Conservation (phyloP, 768 basidiomycete genomes). For the Termitomyces heimii region DNA sequence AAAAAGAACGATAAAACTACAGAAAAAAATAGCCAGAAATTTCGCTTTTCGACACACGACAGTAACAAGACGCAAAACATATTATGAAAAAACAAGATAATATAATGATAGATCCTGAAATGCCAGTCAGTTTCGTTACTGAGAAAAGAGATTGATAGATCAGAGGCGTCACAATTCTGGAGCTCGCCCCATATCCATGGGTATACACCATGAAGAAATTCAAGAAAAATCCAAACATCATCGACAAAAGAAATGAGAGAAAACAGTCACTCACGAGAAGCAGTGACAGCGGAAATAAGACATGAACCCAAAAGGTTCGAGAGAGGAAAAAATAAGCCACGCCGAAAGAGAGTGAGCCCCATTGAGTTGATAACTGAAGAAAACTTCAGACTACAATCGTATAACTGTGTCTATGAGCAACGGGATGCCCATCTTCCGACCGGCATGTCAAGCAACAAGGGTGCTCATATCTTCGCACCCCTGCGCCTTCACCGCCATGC, state of each 20-base stretch:
- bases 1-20: no score
- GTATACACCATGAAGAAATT: constrained; percentile 95
- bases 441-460: constrained; percentile 39
- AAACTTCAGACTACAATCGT: constrained; percentile 54
- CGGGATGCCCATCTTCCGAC: constrained; percentile 34
- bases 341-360: constrained; percentile 87
- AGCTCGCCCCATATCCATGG: constrained; percentile 53
- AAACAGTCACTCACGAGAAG: background rate
- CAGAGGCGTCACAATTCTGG: constrained; percentile 69
- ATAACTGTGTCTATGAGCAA: constrained; percentile 91
- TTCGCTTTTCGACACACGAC: no score
- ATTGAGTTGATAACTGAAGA: constrained; percentile 67
- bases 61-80: no score
- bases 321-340: constrained; percentile 50
- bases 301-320: constrained; percentile 49
- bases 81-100: background rate
- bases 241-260: constrained; percentile 19
- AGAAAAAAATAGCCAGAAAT: no score
- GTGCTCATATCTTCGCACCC: constrained; percentile 77
- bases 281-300: background rate
- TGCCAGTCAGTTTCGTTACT: background rate
- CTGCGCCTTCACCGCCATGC: constrained; percentile 36
- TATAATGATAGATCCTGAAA: background rate
- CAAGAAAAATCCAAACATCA: constrained; percentile 60
- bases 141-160: constrained; percentile 10